phyloP scores from a whole-genome alignment of 352 stramenopile genomes.

The Peronospora belbahrii region DNA sequence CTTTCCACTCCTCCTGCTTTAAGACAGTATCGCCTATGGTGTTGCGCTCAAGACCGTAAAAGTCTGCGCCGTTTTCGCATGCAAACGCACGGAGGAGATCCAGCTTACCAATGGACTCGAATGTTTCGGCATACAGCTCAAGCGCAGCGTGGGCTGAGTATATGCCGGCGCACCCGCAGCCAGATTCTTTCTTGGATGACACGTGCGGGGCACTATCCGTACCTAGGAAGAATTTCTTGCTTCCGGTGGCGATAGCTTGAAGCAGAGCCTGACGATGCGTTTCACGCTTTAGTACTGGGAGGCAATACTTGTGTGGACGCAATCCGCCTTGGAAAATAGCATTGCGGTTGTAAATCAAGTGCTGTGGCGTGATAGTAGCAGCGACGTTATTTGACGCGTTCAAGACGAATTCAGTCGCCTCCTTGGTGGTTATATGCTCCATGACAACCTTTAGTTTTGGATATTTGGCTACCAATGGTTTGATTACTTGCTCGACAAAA shows the following conservation, averaged over 20 bases:
- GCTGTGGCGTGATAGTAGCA: constrained; percentile 98
- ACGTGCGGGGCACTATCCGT: constrained; percentile 97
- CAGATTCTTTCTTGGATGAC: constrained; percentile 87
- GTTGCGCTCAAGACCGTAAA: constrained; percentile 95
- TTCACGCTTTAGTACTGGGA: constrained; percentile 98
- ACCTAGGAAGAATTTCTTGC: constrained; percentile 96
- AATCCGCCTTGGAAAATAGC: constrained; percentile 90
- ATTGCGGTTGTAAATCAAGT: constrained; percentile 99
- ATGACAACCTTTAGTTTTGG: constrained; percentile 97
- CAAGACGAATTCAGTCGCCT: constrained; percentile 93
- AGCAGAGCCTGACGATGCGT: constrained; percentile 88
- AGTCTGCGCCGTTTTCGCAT: constrained; percentile 91
- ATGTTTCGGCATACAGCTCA: constrained; percentile 96
- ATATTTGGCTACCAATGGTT: constrained; percentile 89
- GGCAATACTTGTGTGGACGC: constrained; percentile 98
- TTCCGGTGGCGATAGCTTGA: constrained; percentile 86
- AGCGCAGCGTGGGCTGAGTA: constrained; percentile 95
- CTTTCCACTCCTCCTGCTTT: constrained; percentile 84
- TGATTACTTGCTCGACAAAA: constrained; percentile 95
- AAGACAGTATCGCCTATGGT: constrained; percentile 72
- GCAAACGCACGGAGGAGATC: constrained; percentile 93
- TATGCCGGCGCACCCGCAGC: constrained; percentile 91
- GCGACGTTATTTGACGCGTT: constrained; percentile 86
- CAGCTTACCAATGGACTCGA: constrained; percentile 89
- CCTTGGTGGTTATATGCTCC: constrained; percentile 98